phyloP scores from a whole-genome alignment of 345 rosid genomes.

The Boechera stricta region DNA sequence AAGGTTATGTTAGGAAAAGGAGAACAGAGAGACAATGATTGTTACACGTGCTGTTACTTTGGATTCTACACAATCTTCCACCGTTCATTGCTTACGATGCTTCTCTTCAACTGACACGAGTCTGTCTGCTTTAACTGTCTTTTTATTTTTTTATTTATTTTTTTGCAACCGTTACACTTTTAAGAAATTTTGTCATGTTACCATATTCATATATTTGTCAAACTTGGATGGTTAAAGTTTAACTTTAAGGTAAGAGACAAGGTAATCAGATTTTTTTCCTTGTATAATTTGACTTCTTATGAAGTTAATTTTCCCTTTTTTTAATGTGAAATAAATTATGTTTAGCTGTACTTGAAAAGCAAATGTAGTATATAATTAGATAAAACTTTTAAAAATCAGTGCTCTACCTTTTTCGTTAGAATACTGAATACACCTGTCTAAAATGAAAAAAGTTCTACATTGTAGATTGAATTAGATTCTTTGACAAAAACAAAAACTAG shows the following conservation, averaged over 20 bases:
- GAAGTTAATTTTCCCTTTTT: background rate
- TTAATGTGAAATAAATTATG: slow-evolving; percentile 6
- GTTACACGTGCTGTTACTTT: background rate
- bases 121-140: background rate
- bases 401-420: background rate
- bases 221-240: background rate
- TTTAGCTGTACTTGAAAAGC: background rate
- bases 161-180: slow-evolving; percentile 27
- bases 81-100: background rate
- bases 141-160: background rate
- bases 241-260: background rate
- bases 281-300: background rate
- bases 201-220: background rate
- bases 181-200: background rate
- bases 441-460: background rate
- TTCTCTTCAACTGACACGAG: background rate
- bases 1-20: background rate
- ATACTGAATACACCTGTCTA: background rate
- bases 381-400: background rate
- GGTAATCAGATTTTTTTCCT: background rate
- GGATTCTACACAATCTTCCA: slow-evolving; percentile 13
- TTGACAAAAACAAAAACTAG: background rate
- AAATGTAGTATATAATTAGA: background rate
- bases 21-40: background rate
- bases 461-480: background rate